Evolutionary conservation across 495 filamentous ascomycete genomes (phyloP).

Genomic region (Penicillium maclennaniae): DNA sequence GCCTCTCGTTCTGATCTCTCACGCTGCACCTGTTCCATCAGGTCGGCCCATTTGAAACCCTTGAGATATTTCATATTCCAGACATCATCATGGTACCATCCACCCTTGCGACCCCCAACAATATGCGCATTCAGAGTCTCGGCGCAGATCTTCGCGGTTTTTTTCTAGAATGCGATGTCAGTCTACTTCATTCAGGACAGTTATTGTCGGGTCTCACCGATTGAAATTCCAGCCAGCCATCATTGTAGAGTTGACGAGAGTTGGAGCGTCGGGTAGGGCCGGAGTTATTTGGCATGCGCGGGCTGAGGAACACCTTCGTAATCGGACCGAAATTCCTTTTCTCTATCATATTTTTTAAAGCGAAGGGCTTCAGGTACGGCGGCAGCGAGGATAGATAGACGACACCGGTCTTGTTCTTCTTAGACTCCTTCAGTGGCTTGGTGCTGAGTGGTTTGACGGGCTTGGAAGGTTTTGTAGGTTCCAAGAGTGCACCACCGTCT

Average conservation of each 20-base stretch:
- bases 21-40: slow-evolving; percentile 64
- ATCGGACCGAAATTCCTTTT: slow-evolving; percentile 66
- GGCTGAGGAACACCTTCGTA: slow-evolving; percentile 81
- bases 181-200: background rate
- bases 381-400: slow-evolving; percentile 88
- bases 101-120: slow-evolving; percentile 82
- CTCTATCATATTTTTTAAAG: slow-evolving; percentile 72
- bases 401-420: slow-evolving; percentile 35
- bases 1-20: slow-evolving; percentile 82
- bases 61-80: slow-evolving; percentile 79
- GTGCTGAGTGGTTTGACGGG: slow-evolving; percentile 13
- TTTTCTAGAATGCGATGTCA: slow-evolving; percentile 43
- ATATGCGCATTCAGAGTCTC: slow-evolving; percentile 79
- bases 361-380: slow-evolving; percentile 88
- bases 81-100: slow-evolving; percentile 89
- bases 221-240: slow-evolving; percentile 91
- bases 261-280: slow-evolving; percentile 65
- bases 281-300: slow-evolving; percentile 66
- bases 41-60: slow-evolving; percentile 76
- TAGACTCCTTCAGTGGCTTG: slow-evolving; percentile 24
- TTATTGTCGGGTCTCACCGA: background rate
- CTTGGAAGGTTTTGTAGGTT: slow-evolving; percentile 14
- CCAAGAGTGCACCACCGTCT: slow-evolving; percentile 20
- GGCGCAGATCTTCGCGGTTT: slow-evolving; percentile 77
- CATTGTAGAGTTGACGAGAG: slow-evolving; percentile 80